These are phyloP conservation scores for Pseudocercospora pini-densiflorae DNA, from an alignment of 2,329 filamentous ascomycete genomes.

Conservation along the genomic window DNA sequence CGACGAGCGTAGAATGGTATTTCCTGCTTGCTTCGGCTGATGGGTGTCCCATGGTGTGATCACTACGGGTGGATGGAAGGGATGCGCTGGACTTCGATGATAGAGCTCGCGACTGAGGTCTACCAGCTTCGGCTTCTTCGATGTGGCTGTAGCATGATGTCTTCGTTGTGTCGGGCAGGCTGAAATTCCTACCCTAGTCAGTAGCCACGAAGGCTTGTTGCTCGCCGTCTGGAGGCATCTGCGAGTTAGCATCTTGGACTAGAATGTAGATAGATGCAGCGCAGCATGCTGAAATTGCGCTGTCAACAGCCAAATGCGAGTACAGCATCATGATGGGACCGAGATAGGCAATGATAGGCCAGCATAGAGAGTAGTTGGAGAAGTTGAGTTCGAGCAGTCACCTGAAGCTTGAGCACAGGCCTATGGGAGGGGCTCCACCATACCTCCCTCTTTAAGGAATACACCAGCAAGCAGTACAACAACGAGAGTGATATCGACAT, in stretches of 20 bases:
- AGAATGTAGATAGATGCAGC: background rate
- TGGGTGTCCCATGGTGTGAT: slow-evolving; percentile 37
- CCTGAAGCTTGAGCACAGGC: background rate
- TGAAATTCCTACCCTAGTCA: background rate
- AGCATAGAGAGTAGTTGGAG: background rate
- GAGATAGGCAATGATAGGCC: background rate
- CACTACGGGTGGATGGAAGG: slow-evolving; percentile 34
- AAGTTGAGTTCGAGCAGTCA: background rate
- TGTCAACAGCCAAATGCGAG: background rate
- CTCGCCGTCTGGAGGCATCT: background rate
- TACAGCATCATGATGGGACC: background rate
- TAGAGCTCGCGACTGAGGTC: slow-evolving; percentile 36
- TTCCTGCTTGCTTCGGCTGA: slow-evolving; percentile 35
- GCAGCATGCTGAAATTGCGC: background rate
- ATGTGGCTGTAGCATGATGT: slow-evolving; percentile 5
- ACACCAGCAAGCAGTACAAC: background rate
- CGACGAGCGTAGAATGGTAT: slow-evolving; percentile 32
- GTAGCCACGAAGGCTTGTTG: background rate
- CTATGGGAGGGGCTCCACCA: background rate
- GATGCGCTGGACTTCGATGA: slow-evolving; percentile 34
- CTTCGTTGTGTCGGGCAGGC: background rate
- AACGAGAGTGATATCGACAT: background rate
- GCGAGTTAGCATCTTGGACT: background rate
- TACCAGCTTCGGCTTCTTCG: slow-evolving; percentile 30
- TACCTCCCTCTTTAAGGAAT: background rate